Evolutionary conservation across 257 asterid genomes (phyloP).

Genomic region (Ehretia macrophylla): DNA sequence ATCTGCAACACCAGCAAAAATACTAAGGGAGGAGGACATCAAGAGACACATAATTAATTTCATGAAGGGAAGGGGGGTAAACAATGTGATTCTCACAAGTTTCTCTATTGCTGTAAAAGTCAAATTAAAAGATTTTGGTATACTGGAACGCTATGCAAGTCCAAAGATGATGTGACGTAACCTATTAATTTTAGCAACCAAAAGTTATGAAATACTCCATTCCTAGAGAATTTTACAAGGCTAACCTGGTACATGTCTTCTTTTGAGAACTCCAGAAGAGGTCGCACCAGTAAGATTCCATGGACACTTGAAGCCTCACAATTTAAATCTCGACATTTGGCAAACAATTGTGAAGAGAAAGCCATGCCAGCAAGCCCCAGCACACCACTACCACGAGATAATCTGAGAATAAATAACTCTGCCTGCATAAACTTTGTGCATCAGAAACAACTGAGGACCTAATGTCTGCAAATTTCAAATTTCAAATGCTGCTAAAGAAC

Average conservation of each 20-base stretch:
- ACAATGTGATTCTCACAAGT: too few relatives aligned
- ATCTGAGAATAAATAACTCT: constrained; percentile 77
- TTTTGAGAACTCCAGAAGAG: constrained; percentile 75
- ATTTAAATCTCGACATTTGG: constrained; percentile 29
- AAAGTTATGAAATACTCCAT: not conserved
- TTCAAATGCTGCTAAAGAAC: not conserved
- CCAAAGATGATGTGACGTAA: too few relatives aligned
- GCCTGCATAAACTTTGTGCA: constrained; percentile 52
- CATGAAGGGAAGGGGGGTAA: constrained; percentile 8
- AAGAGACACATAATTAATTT: constrained; percentile 15
- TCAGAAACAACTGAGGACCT: constrained; percentile 19
- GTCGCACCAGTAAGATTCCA: constrained; percentile 72
- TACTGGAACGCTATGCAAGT: too few relatives aligned
- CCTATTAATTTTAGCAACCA: too few relatives aligned
- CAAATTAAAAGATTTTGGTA: too few relatives aligned
- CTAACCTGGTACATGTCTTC: constrained; percentile 85
- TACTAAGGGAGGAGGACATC: not conserved
- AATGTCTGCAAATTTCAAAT: not conserved
- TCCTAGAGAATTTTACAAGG: constrained; percentile 3
- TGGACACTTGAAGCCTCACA: constrained; percentile 33
- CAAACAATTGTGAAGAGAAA: constrained; percentile 52
- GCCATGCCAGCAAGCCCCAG: constrained; percentile 98
- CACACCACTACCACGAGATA: constrained; percentile 85
- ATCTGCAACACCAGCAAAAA: constrained; percentile 43
- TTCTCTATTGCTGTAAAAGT: too few relatives aligned